Evolutionary conservation across 179 eudicot genomes (phyloP).

Genomic region (Dionaea muscipula): DNA sequence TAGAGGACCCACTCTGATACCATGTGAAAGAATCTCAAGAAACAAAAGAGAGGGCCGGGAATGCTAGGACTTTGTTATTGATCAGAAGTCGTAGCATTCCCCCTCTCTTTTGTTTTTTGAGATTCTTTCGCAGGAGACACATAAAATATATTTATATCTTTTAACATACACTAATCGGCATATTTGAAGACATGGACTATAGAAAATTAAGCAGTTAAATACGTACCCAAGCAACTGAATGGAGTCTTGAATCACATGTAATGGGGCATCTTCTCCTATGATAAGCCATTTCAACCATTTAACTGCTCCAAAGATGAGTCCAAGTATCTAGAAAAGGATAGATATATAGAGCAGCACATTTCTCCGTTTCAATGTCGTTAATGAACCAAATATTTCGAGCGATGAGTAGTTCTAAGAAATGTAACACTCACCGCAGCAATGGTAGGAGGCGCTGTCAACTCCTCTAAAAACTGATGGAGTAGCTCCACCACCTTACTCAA

Average conservation of each 20-base stretch:
- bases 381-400: background rate
- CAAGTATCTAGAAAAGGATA: slow-evolving; percentile 33
- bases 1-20: too few species aligned
- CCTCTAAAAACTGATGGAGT: slow-evolving; percentile 36
- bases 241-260: slow-evolving; percentile 61
- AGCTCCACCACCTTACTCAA: slow-evolving; percentile 25
- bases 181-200: too few species aligned
- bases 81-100: too few species aligned
- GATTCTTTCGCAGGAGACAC: too few species aligned
- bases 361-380: background rate
- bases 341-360: background rate
- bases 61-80: too few species aligned
- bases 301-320: slow-evolving; percentile 52
- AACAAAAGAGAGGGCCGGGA: too few species aligned
- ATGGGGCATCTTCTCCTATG: slow-evolving; percentile 64
- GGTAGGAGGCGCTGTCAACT: slow-evolving; percentile 66
- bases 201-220: background rate
- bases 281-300: slow-evolving; percentile 54
- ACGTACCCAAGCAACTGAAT: slow-evolving; percentile 59
- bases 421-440: slow-evolving; percentile 52
- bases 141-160: too few species aligned
- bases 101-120: too few species aligned
- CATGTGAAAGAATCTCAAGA: too few species aligned
- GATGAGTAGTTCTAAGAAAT: background rate
- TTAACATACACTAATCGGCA: too few species aligned